Base-by-base conservation (phyloP, 768 basidiomycete genomes). In the Suillus subaureus region DNA sequence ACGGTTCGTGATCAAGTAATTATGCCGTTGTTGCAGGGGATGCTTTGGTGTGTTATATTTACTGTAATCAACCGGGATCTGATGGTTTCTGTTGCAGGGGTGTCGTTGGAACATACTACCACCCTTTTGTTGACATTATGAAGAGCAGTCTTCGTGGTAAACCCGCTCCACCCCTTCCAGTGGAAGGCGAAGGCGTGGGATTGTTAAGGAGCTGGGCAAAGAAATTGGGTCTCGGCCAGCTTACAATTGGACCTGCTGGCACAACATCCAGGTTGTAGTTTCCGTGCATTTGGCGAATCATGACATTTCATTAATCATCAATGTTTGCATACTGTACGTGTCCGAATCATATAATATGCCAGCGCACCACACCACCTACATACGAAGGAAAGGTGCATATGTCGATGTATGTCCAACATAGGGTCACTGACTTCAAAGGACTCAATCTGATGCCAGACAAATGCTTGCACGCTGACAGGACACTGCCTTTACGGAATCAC, bases 1-100 rank as follows among this genome's bases (percentile, higher is more conserved):
- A 92, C 90, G 18, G 70, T 83, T 21, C 81, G 87, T 62, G 90
- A 92, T 77, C 90, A 92, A 70, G 78, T 92, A 60, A 75, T 91
- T 68, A 85, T 84, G 64, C 90, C 90, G 6, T 72, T 92, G 8
- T 40, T 89, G 35, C 91, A 91, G 72, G 90, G 90, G 21, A 80
- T 83, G 33, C 73, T 89, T 37, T 90, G 90, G 90, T 91, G 67
- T 70, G 88, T 65, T 42, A 33, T 23, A 40, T 33, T 9, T 6
- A 23, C 21, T 45, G 15, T 37, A 39, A 33, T 12, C 6, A 49
- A 40, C 39, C 21, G 18, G 18, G 3, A 40, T 23, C 61, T 39
- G 54, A 62, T 70, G 45, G 68, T 56, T 15, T 9, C 61, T 40
- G 43, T 63, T 61, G 18, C 45, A 77, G 75, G 75, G 75, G 75